These are phyloP conservation scores for Ziziphus jujuba DNA, from an alignment of 306 rosid genomes.

Conservation along the genomic window DNA sequence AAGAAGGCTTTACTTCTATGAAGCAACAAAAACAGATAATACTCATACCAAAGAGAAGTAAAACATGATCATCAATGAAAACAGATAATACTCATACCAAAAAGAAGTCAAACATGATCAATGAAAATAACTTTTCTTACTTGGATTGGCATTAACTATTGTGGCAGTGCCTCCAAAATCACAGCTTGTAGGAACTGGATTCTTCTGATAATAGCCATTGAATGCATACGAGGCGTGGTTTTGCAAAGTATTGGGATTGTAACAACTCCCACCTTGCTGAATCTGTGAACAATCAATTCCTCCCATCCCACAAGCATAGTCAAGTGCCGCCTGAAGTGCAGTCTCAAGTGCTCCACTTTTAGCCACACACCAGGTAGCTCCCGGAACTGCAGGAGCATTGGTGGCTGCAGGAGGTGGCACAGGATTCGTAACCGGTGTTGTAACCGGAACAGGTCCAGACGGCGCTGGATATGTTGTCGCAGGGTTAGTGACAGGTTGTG, in stretches of 20 bases:
- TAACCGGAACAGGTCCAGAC: slow-evolving; percentile 43
- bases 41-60: slow-evolving; percentile 2
- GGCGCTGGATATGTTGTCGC: slow-evolving; percentile 76
- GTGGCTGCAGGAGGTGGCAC: slow-evolving; percentile 61
- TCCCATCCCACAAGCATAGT: slow-evolving; percentile 80
- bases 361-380: slow-evolving; percentile 89
- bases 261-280: slow-evolving; percentile 80
- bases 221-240: slow-evolving; percentile 91
- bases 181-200: slow-evolving; percentile 78
- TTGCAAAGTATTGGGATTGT: slow-evolving; percentile 62
- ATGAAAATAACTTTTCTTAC: slow-evolving; percentile 39
- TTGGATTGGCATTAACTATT: slow-evolving; percentile 65
- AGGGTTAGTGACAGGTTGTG: slow-evolving; percentile 60
- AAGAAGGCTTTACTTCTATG: slow-evolving; percentile 13
- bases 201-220: slow-evolving; percentile 81
- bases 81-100: neutral
- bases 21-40: slow-evolving; percentile 1
- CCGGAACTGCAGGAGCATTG: slow-evolving; percentile 46
- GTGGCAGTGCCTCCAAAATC: slow-evolving; percentile 87
- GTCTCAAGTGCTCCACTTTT: slow-evolving; percentile 58
- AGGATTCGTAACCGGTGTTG: slow-evolving; percentile 44
- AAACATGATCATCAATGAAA: neutral
- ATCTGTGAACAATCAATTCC: slow-evolving; percentile 73
- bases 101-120: slow-evolving; percentile 9
- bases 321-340: slow-evolving; percentile 75